A percentile compares a stretch with the other conserved stretches of the same genome.
phyloP scores from a whole-genome alignment of 495 filamentous ascomycete species.

The Cercophora samala region DNA sequence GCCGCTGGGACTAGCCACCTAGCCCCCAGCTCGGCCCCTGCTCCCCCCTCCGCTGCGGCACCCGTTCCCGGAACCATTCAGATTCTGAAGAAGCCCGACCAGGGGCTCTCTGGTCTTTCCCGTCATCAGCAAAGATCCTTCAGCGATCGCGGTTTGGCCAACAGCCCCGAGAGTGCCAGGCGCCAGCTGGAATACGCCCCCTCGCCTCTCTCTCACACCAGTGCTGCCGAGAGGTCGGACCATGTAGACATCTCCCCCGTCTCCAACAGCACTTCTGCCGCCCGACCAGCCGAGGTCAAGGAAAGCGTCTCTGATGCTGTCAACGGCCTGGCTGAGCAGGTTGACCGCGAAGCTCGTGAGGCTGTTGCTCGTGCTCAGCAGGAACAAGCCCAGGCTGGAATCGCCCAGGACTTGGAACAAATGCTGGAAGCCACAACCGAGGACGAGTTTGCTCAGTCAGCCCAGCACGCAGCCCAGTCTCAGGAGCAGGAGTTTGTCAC shows the following conservation, averaged over 20 bases:
- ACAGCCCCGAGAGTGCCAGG: conserved; percentile 44
- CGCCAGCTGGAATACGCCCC: conserved; percentile 44
- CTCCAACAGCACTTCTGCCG: conserved; percentile 17
- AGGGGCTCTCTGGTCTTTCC: conserved; percentile 19
- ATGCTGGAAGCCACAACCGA: conserved; percentile 43
- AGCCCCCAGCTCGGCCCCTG: conserved; percentile 19
- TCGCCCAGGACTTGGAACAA: conserved; percentile 44
- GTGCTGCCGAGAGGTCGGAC: conserved; percentile 10
- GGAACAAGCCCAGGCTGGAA: conserved; percentile 47
- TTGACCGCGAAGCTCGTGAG: conserved; percentile 65
- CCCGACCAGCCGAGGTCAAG: conserved; percentile 25
- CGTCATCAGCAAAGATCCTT: conserved; percentile 40
- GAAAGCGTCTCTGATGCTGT: conserved; percentile 72
- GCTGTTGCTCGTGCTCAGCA: conserved; percentile 57
- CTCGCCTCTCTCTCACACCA: conserved; percentile 30
- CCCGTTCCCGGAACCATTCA: conserved; percentile 33
- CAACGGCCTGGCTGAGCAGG: conserved; percentile 62
- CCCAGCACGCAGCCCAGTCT: conserved; percentile 46
- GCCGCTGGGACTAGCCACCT: conserved; percentile 25
- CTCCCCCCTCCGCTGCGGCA: conserved; percentile 12
- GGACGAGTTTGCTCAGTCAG: conserved; percentile 44
- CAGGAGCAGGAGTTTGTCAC: conserved; percentile 58
- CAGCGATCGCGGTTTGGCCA: conserved; percentile 36
- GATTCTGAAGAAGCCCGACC: conserved; percentile 40
- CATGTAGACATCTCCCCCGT: conserved; percentile 19